Evolutionary conservation across 148 eudicot species (phyloP).

Genomic region (Talinum fruticosum): DNA sequence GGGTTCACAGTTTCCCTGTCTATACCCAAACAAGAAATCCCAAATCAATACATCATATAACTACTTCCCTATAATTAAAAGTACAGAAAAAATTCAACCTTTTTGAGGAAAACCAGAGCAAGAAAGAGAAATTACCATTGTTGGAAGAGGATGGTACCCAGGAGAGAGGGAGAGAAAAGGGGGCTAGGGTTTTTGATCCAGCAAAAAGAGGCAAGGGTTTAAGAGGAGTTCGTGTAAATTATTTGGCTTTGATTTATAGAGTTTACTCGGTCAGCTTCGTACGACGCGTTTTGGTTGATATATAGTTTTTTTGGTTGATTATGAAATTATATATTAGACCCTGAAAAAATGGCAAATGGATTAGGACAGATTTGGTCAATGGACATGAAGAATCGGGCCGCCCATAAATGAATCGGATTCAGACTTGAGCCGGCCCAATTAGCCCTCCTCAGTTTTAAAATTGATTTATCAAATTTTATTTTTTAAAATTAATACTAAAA

Average conservation of each 20-base stretch:
- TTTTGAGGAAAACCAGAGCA: background rate
- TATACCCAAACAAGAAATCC: background rate
- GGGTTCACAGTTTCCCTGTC: conserved; percentile 72
- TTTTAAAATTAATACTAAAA: no score
- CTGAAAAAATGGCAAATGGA: no score
- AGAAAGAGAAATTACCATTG: conserved; percentile 27
- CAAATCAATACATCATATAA: background rate
- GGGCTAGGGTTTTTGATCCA: conserved; percentile 28
- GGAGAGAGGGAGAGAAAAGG: conserved; percentile 4
- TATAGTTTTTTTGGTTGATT: no score
- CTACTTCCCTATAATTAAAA: no score
- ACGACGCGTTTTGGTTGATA: conserved; percentile 8
- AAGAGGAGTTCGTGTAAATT: background rate
- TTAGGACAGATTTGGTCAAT: no score
- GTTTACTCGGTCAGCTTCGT: background rate
- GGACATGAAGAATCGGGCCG: no score
- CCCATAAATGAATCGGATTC: no score
- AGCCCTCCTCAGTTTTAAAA: no score
- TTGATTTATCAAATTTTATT: no score
- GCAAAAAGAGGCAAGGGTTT: conserved; percentile 22
- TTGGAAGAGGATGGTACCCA: background rate
- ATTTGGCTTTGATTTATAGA: conserved; percentile 19
- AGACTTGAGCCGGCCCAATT: no score
- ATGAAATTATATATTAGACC: no score
- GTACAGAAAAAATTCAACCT: background rate